phyloP scores from a whole-genome alignment of 192 early-diverging fungal genomes.

The Coemansia sp. region DNA sequence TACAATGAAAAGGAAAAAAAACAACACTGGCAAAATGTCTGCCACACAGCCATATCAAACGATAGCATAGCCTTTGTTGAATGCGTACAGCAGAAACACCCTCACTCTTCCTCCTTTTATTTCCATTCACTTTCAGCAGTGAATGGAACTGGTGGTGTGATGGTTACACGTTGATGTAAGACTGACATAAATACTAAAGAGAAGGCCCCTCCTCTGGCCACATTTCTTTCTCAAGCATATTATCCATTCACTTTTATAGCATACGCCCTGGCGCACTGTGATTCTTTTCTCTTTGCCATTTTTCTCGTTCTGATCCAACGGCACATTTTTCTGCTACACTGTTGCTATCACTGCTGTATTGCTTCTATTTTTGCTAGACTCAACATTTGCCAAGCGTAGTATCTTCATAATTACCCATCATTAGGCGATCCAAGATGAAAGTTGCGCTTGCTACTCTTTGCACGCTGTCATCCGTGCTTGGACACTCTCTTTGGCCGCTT shows the following conservation, averaged over 20 bases:
- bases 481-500: conserved; percentile 48
- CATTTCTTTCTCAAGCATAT: background rate
- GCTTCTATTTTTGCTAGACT: background rate
- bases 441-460: conserved; percentile 19
- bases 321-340: too few relatives aligned
- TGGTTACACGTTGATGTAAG: background rate
- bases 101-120: background rate
- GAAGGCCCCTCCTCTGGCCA: too few relatives aligned
- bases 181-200: background rate
- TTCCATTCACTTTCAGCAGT: background rate
- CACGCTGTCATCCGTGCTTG: conserved; percentile 25
- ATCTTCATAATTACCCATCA: background rate
- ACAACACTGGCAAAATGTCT: background rate
- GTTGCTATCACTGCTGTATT: background rate
- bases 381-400: background rate
- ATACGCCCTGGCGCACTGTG: background rate
- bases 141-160: background rate
- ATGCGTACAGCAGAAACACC: background rate
- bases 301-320: background rate
- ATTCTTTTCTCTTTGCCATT: background rate
- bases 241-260: background rate
- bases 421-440: conserved; percentile 10
- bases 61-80: background rate
- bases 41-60: background rate
- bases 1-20: background rate